phyloP scores from a whole-genome alignment of 1,284 basidiomycete genomes.

The Apiotrichum veenhuisii region DNA sequence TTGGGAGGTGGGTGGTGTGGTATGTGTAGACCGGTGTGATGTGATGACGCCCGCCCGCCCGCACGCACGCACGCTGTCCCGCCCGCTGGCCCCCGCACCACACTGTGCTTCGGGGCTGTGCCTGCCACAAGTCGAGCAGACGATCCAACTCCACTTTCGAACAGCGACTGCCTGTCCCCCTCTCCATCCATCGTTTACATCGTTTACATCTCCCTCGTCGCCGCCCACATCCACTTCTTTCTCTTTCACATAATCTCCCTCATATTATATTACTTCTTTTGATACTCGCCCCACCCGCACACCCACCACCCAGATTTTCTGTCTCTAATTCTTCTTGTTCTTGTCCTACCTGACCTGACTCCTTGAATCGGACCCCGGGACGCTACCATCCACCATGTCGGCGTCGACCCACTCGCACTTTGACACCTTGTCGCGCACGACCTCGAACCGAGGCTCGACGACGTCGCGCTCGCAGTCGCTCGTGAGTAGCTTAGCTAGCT shows the following conservation, averaged over 20 bases:
- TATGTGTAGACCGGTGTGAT: no score
- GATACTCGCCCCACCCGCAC: background rate
- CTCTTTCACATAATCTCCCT: background rate
- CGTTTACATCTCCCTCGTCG: background rate
- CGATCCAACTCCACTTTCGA: no score
- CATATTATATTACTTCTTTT: no score
- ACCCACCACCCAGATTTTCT: background rate
- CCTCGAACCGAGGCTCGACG: slow-evolving; percentile 61
- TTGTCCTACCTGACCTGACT: background rate
- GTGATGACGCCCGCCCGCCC: no score
- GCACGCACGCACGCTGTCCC: no score
- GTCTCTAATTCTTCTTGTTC: background rate
- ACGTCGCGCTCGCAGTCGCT: slow-evolving; percentile 73
- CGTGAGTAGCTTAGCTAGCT: slow-evolving; percentile 38
- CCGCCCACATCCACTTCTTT: background rate
- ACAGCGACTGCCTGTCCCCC: no score
- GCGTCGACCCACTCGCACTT: slow-evolving; percentile 47
- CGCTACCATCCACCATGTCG: slow-evolving; percentile 6
- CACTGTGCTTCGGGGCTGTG: no score
- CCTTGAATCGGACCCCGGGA: no score
- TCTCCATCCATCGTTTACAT: no score
- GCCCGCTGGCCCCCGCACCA: no score
- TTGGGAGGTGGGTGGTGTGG: no score
- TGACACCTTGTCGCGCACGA: slow-evolving; percentile 53
- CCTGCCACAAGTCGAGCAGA: no score